phyloP scores from a whole-genome alignment of 2,329 filamentous ascomycete species.

The Botryotinia convoluta region DNA sequence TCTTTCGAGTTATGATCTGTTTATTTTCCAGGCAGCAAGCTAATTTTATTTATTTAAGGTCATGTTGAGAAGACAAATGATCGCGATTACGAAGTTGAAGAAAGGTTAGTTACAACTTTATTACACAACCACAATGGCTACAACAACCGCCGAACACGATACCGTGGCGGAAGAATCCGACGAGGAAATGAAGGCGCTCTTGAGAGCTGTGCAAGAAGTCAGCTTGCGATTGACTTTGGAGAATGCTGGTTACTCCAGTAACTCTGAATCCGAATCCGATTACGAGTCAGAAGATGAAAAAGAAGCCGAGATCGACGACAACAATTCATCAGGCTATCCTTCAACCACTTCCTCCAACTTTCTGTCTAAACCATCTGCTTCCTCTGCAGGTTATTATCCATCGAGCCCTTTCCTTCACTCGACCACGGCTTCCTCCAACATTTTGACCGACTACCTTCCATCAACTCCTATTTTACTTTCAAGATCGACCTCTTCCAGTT shows the following conservation, averaged over 20 bases:
- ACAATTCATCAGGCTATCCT: not conserved
- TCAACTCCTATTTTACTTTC: not conserved
- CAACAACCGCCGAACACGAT: not conserved
- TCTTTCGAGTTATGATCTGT: not conserved
- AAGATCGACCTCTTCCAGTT: not conserved
- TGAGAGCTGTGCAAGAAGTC: not conserved
- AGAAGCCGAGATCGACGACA: not conserved
- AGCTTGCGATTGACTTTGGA: not conserved
- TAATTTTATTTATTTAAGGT: conserved; percentile 46
- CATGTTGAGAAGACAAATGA: conserved; percentile 99
- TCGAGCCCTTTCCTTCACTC: not conserved
- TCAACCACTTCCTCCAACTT: not conserved
- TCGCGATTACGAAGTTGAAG: conserved; percentile 97
- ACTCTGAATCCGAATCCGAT: conserved; percentile 1
- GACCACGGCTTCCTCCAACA: not conserved
- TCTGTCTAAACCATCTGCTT: not conserved
- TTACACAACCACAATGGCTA: not conserved
- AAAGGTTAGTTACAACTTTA: conserved; percentile 56
- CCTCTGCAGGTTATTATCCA: not conserved
- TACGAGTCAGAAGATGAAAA: not conserved
- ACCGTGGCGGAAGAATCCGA: not conserved
- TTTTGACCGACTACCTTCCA: conserved; percentile 5
- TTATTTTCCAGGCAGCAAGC: conserved; percentile 3
- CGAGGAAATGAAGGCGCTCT: not conserved
- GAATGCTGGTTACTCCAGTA: not conserved